Evolutionary conservation across 345 rosid species (phyloP).

Genomic region (Hypericum androsaemum): DNA sequence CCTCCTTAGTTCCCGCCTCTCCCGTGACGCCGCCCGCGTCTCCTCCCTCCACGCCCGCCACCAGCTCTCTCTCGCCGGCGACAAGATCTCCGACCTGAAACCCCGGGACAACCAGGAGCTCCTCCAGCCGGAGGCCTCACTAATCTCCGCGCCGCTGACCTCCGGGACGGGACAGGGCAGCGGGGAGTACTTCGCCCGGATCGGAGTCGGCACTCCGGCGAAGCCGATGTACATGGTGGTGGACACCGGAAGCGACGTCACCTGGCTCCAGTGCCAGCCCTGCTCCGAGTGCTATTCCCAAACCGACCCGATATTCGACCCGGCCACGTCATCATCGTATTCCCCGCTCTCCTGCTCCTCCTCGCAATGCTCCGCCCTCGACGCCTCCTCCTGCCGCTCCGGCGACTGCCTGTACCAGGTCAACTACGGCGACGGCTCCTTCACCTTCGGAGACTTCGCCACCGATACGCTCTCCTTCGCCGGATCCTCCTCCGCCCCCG

Average conservation of each 20-base stretch:
- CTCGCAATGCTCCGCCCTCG: constrained; percentile 52
- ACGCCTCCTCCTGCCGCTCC: constrained; percentile 56
- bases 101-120: constrained; percentile 26
- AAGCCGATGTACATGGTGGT: constrained; percentile 61
- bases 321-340: constrained; percentile 55
- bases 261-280: constrained; percentile 85
- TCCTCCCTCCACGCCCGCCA: constrained; percentile 31
- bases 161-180: constrained; percentile 86
- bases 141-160: not conserved
- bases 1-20: constrained; percentile 50
- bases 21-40: constrained; percentile 72
- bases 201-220: constrained; percentile 72
- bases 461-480: constrained; percentile 56
- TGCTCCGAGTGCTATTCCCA: constrained; percentile 86
- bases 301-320: constrained; percentile 76
- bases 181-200: constrained; percentile 87
- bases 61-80: constrained; percentile 34
- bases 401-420: constrained; percentile 69
- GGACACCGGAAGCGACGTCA: constrained; percentile 87
- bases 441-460: constrained; percentile 70
- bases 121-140: constrained; percentile 23
- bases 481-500: constrained; percentile 43
- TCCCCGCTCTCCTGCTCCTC: constrained; percentile 52
- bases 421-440: constrained; percentile 87
- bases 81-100: constrained; percentile 39